Evolutionary conservation across 148 eudicot species (phyloP).

Genomic region (Vaccinium macrocarpon): DNA sequence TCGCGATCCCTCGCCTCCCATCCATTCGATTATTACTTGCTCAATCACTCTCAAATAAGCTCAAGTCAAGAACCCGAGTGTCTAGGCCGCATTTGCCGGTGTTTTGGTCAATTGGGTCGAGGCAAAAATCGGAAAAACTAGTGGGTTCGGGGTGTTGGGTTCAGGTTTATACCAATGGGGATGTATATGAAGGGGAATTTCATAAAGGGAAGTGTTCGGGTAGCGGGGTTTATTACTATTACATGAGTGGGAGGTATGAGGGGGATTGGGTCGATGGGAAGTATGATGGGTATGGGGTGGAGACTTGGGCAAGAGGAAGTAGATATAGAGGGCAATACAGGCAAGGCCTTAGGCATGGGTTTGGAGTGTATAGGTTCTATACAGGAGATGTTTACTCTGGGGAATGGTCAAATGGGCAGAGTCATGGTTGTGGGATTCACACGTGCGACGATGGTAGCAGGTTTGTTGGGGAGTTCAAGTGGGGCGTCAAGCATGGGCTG

Average conservation of each 20-base stretch:
- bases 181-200: constrained; percentile 91
- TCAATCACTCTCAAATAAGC: constrained; percentile 57
- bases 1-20: constrained; percentile 75
- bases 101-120: constrained; percentile 86
- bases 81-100: constrained; percentile 58
- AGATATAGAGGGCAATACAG: constrained; percentile 83
- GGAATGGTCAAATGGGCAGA: constrained; percentile 94
- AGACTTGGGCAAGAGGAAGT: constrained; percentile 95
- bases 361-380: constrained; percentile 90
- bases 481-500: constrained; percentile 98
- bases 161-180: constrained; percentile 81
- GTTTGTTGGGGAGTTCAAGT: constrained; percentile 92
- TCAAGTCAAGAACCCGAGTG: constrained; percentile 28
- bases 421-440: constrained; percentile 94
- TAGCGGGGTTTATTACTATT: constrained; percentile 87
- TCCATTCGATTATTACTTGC: constrained; percentile 62
- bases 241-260: constrained; percentile 93
- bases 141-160: constrained; percentile 40
- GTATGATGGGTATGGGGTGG: constrained; percentile 92
- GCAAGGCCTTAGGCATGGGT: constrained; percentile 91
- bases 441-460: constrained; percentile 94
- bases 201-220: constrained; percentile 92
- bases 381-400: constrained; percentile 92
- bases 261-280: constrained; percentile 98
- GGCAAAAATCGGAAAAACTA: constrained; percentile 51